Conservation (phyloP, 1,284 basidiomycete genomes). For the Trametes sp. region DNA sequence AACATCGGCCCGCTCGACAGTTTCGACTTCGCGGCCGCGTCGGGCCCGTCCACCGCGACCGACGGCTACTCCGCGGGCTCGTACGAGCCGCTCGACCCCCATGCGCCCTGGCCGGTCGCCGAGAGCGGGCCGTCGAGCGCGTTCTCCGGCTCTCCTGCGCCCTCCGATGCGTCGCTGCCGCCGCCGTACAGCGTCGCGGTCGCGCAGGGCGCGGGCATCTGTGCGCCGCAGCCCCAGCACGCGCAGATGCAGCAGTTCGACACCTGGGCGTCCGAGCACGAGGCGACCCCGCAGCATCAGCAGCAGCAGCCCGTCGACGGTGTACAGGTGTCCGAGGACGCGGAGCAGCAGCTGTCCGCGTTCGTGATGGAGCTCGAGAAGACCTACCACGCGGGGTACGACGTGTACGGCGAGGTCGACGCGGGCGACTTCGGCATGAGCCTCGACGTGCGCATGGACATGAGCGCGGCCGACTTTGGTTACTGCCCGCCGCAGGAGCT, state of each 20-base stretch:
- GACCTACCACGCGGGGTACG: constrained; percentile 15
- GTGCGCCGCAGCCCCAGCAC: constrained; percentile 29
- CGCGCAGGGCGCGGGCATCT: constrained; percentile 9
- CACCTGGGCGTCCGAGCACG: constrained; percentile 19
- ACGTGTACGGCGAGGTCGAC: constrained; percentile 21
- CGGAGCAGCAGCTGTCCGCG: constrained; percentile 14
- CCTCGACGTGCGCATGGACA: constrained; percentile 20
- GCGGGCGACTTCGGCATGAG: constrained; percentile 13
- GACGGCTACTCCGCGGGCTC: constrained; percentile 17
- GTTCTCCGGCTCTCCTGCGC: constrained; percentile 55
- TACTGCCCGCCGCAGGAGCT: constrained; percentile 23
- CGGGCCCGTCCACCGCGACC: constrained; percentile 25
- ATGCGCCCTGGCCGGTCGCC: constrained; percentile 35
- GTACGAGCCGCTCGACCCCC: constrained; percentile 30
- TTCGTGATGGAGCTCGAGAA: constrained; percentile 16
- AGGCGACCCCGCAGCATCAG: constrained; percentile 5
- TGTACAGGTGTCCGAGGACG: neutral
- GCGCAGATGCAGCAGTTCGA: constrained; percentile 23
- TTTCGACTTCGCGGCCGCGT: constrained; percentile 24
- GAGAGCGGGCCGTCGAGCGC: constrained; percentile 47
- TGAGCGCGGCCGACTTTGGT: constrained; percentile 23
- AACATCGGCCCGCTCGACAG: constrained; percentile 30
- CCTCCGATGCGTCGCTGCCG: constrained; percentile 47
- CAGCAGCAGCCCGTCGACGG: neutral
- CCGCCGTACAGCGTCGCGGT: constrained; percentile 27